Conservation (phyloP, 192 early-diverging fungal species). For the Coemansia sp. region DNA sequence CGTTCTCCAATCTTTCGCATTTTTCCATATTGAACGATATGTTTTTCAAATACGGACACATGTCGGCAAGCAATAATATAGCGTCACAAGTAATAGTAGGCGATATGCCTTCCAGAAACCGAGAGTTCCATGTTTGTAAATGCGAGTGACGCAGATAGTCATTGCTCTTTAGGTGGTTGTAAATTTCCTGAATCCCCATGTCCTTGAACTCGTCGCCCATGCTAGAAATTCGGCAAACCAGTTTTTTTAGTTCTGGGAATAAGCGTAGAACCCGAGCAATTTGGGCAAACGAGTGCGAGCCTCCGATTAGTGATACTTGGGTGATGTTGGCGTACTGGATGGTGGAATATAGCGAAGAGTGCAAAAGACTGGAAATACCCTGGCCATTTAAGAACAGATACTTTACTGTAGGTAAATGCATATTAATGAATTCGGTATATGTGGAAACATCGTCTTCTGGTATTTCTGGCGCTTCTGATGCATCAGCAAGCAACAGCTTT, state of each 20-base stretch:
- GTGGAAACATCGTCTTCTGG: background rate
- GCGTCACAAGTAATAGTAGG: background rate
- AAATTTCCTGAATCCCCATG: background rate
- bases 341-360: background rate
- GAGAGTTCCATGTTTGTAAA: background rate
- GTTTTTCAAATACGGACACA: background rate
- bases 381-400: background rate
- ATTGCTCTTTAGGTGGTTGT: background rate
- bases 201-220: background rate
- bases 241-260: background rate
- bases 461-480: background rate
- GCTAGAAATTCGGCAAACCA: background rate
- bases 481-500: background rate
- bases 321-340: background rate
- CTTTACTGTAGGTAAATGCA: background rate
- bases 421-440: background rate
- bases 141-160: background rate
- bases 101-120: background rate
- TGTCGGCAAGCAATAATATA: background rate
- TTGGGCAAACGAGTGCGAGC: background rate
- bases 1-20: background rate
- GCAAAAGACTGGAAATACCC: background rate
- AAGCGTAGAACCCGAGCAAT: background rate
- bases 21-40: background rate
- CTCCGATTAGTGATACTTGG: background rate